phyloP scores from a whole-genome alignment of 768 basidiomycete species.

The Lactifluus piperatus region DNA sequence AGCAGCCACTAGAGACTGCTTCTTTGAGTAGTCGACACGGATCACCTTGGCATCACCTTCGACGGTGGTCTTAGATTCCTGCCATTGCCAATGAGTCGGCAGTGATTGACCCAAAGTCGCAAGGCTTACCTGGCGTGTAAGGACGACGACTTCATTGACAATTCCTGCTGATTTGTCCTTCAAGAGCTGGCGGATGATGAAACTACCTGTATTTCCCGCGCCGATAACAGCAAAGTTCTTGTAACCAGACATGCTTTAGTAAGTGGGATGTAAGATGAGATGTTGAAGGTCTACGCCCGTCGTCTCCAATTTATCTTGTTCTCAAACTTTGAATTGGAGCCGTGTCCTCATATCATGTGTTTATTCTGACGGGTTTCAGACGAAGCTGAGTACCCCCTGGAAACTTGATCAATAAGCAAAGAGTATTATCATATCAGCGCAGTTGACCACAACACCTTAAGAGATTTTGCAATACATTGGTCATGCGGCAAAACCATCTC shows the following conservation, averaged over 20 bases:
- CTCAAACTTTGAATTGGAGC: no score
- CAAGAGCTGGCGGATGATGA: constrained; percentile 15
- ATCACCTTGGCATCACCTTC: constrained; percentile 1
- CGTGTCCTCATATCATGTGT: neutral
- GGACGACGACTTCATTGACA: constrained; percentile 11
- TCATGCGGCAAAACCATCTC: no score
- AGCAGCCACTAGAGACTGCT: constrained; percentile 4
- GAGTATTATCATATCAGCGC: no score
- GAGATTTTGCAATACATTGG: no score
- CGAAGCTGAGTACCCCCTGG: neutral
- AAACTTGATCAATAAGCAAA: neutral
- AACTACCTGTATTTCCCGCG: constrained; percentile 3
- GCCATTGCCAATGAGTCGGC: neutral
- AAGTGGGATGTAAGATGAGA: neutral
- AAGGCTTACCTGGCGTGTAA: constrained; percentile 8
- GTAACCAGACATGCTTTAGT: constrained; percentile 7
- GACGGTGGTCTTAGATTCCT: constrained; percentile 4
- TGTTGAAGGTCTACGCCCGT: neutral
- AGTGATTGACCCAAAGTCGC: neutral
- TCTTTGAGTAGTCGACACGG: constrained; percentile 13
- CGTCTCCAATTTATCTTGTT: neutral
- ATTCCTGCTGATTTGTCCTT: constrained; percentile 3
- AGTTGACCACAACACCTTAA: no score
- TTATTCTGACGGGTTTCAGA: no score
- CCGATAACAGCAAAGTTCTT: constrained; percentile 13